Evolutionary conservation across 352 stramenopile genomes (phyloP).

Genomic region (Achlya hypogyna): DNA sequence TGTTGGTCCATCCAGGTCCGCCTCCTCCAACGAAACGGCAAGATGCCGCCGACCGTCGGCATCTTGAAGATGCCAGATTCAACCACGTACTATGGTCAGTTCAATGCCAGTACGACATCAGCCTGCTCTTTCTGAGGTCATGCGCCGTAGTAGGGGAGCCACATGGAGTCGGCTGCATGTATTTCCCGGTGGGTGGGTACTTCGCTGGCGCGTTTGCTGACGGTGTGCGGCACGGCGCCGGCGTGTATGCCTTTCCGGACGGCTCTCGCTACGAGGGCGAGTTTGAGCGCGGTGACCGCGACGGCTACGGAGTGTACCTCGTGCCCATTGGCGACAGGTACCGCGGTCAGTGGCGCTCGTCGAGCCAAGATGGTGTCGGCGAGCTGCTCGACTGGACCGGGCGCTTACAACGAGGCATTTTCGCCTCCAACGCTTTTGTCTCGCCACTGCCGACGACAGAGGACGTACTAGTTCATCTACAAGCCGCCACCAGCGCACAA

Average conservation of each 20-base stretch:
- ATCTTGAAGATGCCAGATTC: neutral
- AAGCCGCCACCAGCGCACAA: neutral
- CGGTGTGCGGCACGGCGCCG: conserved; percentile 55
- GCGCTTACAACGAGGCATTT: neutral
- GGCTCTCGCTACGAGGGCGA: conserved; percentile 51
- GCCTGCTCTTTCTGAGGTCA: neutral
- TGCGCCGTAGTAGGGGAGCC: conserved; percentile 22
- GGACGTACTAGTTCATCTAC: neutral
- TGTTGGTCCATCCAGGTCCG: too few species aligned
- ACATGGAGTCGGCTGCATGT: conserved; percentile 35
- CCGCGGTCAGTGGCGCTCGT: conserved; percentile 5
- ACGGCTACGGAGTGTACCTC: conserved; percentile 28
- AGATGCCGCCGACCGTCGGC: neutral
- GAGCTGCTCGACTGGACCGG: neutral
- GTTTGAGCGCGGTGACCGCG: conserved; percentile 36
- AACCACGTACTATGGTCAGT: conserved; percentile 10
- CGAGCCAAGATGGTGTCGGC: conserved; percentile 6
- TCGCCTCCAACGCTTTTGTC: neutral
- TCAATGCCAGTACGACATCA: neutral
- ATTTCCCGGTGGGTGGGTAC: conserved; percentile 60
- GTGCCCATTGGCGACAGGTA: conserved; percentile 11
- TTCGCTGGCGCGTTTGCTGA: conserved; percentile 48
- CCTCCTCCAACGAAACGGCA: too few species aligned
- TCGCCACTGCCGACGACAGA: neutral
- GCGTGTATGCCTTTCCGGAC: conserved; percentile 41